These are phyloP conservation scores for Tilletia walkeri DNA, from an alignment of 1,284 basidiomycete genomes.

Conservation along the genomic window DNA sequence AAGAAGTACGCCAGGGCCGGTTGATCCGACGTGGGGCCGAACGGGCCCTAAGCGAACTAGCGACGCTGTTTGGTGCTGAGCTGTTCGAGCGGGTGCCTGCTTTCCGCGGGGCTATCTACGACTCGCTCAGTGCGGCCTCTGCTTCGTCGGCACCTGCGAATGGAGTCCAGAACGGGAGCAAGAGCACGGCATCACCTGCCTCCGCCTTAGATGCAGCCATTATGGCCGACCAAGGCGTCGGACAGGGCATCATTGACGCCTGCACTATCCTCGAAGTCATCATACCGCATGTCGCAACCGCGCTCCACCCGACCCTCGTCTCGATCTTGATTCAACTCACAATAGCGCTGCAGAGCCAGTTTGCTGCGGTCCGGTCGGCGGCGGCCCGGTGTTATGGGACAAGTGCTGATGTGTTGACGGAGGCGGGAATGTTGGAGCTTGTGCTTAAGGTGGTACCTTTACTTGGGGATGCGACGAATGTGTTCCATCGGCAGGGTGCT, in stretches of 20 bases:
- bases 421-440: constrained; percentile 80
- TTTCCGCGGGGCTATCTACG: constrained; percentile 90
- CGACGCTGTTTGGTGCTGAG: constrained; percentile 70
- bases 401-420: constrained; percentile 79
- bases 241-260: constrained; percentile 90
- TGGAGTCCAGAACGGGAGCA: not conserved
- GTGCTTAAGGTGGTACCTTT: constrained; percentile 83
- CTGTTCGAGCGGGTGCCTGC: constrained; percentile 78
- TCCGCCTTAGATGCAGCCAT: constrained; percentile 27
- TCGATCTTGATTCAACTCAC: constrained; percentile 75
- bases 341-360: constrained; percentile 75
- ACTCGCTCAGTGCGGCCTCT: constrained; percentile 72
- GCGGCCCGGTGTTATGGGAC: constrained; percentile 83
- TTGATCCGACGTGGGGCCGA: constrained; percentile 75
- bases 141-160: constrained; percentile 61
- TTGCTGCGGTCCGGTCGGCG: constrained; percentile 82
- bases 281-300: constrained; percentile 71
- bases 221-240: constrained; percentile 56
- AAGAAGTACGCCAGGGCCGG: constrained; percentile 54
- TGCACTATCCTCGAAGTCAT: constrained; percentile 84
- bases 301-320: constrained; percentile 69
- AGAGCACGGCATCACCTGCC: too few relatives aligned
- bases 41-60: constrained; percentile 76
- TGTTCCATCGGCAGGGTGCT: constrained; percentile 81
- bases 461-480: constrained; percentile 74